phyloP scores from a whole-genome alignment of 495 filamentous ascomycete genomes.

The Neurospora sp. region DNA sequence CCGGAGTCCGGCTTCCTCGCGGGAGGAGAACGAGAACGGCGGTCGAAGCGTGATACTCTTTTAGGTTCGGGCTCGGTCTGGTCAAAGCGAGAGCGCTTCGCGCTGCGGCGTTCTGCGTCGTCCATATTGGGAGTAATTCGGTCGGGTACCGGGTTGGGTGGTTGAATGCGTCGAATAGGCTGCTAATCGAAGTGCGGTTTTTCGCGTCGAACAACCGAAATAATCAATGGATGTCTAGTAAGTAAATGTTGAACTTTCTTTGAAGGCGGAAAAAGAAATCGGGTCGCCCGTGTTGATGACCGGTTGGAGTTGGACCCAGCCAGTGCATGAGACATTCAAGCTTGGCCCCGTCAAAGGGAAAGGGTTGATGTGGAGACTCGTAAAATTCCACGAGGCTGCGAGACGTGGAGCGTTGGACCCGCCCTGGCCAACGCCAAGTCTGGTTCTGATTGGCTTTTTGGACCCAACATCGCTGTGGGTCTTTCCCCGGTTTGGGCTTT shows the following conservation, averaged over 20 bases:
- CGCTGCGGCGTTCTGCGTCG: conserved; percentile 62
- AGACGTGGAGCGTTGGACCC: background rate
- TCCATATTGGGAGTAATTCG: conserved; percentile 44
- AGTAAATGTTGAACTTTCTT: background rate
- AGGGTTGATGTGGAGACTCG: background rate
- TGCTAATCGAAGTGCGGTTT: background rate
- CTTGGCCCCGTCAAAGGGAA: background rate
- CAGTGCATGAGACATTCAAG: background rate
- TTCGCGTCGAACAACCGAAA: background rate
- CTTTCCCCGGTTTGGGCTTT: background rate
- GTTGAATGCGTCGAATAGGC: background rate
- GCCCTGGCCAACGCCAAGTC: background rate
- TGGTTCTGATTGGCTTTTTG: background rate
- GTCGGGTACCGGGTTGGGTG: background rate
- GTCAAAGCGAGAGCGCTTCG: conserved; percentile 87
- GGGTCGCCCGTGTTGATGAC: background rate
- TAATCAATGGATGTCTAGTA: background rate
- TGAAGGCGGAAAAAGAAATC: background rate
- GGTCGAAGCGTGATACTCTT: conserved; percentile 66
- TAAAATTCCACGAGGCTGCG: background rate
- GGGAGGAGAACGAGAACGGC: conserved; percentile 76
- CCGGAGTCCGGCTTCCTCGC: conserved; percentile 43
- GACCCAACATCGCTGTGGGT: background rate
- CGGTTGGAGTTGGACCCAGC: background rate
- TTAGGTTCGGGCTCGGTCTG: conserved; percentile 71